phyloP scores from a whole-genome alignment of 2,329 filamentous ascomycete species.

The Alternaria rosae region DNA sequence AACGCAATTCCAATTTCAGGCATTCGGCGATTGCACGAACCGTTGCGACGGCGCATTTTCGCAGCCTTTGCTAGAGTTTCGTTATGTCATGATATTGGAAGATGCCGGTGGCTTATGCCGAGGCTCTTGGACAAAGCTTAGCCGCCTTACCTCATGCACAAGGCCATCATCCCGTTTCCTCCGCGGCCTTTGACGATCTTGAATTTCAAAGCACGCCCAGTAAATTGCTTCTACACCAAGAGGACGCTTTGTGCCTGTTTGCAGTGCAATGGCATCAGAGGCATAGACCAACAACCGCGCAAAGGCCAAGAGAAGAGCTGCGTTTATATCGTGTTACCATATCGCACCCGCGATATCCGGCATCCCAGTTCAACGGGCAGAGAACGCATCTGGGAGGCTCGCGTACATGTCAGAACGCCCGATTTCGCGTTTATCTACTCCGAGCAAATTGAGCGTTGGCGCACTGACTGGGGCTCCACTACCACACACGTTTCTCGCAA shows the following conservation, averaged over 20 bases:
- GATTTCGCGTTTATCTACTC: constrained; percentile 7
- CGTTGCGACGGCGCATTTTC: neutral
- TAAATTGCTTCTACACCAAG: constrained; percentile 10
- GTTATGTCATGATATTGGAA: constrained; percentile 29
- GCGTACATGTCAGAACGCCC: neutral
- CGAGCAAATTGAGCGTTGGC: constrained; percentile 12
- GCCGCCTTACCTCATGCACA: constrained; percentile 27
- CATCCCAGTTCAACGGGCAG: constrained; percentile 8
- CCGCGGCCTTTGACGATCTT: constrained; percentile 18
- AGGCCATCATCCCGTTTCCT: constrained; percentile 26
- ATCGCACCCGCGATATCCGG: constrained; percentile 18
- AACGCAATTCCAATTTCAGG: neutral
- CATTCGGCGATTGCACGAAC: neutral
- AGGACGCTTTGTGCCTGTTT: constrained; percentile 1
- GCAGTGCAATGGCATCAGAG: neutral
- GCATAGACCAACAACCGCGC: neutral
- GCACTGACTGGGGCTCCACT: constrained; percentile 12
- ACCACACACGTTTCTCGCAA: constrained; percentile 10
- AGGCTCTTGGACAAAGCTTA: constrained; percentile 43
- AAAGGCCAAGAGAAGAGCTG: neutral
- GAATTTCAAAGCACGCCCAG: constrained; percentile 13
- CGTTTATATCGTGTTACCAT: neutral
- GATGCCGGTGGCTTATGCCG: constrained; percentile 31
- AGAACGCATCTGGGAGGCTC: neutral
- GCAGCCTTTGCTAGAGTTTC: neutral